Evolutionary conservation across 148 eudicot genomes (phyloP), one percentile per base, ranked within the genome.

Genomic region (Amaranthus hypochondriacus): DNA sequence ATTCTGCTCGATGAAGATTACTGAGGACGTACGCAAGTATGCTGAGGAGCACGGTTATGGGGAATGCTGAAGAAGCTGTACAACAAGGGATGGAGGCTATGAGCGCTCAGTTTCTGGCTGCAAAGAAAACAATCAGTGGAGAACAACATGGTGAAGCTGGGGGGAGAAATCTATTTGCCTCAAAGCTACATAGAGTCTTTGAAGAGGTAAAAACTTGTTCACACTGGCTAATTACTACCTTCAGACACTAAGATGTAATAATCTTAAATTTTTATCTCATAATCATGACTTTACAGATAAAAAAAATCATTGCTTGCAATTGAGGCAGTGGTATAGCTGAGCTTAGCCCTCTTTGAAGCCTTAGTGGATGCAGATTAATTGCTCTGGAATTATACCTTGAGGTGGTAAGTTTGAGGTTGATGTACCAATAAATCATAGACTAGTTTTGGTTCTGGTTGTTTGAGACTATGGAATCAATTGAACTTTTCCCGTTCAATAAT

Each of bases 11-110:
- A 95, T 95, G 98, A 95, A 92, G 86, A 95, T 95, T 72, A 95
- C 98, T 0, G 97, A 95, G 77, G 98, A 95, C 71, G 97, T 95
- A 21, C 83, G 97, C 77, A 92, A 88, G 81, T 95, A 95, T 76
- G 98, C 98, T 21, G 98, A 90, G 81, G 93, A 95, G 81, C 96
- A 91, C 81, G 98, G 98, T 6, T 95, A 95, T 82, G 98, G 98
- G 98, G 53, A 81, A 77, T 74, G 98, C 96, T 1, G 98, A 95
- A 83, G 97, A 95, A 79, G 98, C 96, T 62, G 86, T 95, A 69
- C 69, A 74, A 82, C 84, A 83, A 2, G 98, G 98, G 57, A 95
- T 95, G 98, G 94, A 95, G 7, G 93, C 92, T 52, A 95, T 92
- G 98, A 95, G 98, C 72, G 90, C 93, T 7, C 96, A 88, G 81